Base-by-base conservation (phyloP, 352 stramenopile genomes). In the Globisporangium emineosum region DNA sequence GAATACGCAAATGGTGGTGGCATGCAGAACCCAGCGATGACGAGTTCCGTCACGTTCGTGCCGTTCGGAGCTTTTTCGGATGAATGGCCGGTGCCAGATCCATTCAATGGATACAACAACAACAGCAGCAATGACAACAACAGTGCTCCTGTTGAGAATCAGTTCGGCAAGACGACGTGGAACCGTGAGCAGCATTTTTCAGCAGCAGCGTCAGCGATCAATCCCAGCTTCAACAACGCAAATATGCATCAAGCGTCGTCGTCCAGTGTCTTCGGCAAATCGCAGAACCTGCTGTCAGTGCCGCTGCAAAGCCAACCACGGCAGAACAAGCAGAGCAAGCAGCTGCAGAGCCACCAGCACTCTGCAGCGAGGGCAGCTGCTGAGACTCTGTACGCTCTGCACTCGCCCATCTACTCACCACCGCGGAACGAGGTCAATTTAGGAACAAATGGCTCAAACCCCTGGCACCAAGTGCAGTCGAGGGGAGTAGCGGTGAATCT, bases 101-200 rank as follows among this genome's bases (percentile, higher is more conserved):
- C n/a, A 23, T 33, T 51, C 19, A 57, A 9, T 27, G 19, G 23
- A 27, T 37, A 42, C 40, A 56, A n/a, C 19, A 25, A 32, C 61
- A 9, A n/a, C 21, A 56, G 33, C 43, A 58, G 29, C 47, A 53
- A 37, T 10, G 23, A 6, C 45, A 33, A 4, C 27, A 21, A 43
- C 35, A 33, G 9, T 5, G n/a, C 19, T 32, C 5, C 51, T 4
- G 19, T 5, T 4, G 51, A 57, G 8, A 51, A 62, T 19, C 56
- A 65, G 27, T 70, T 70, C 30, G 64, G 29, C 0, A 35, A 54
- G 21, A n/a, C 42, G 23, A 66, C 53, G 37, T 70, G 64, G 64
- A 66, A 29, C 5, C 51, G 40, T 12, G 58, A 54, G 30, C 64
- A 66, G n/a, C 64, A 70, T 40, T 60, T 57, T 19, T 60, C 64